These are phyloP conservation scores for Podaxis sp. DNA, from an alignment of 768 basidiomycete genomes.

Conservation along the genomic window DNA sequence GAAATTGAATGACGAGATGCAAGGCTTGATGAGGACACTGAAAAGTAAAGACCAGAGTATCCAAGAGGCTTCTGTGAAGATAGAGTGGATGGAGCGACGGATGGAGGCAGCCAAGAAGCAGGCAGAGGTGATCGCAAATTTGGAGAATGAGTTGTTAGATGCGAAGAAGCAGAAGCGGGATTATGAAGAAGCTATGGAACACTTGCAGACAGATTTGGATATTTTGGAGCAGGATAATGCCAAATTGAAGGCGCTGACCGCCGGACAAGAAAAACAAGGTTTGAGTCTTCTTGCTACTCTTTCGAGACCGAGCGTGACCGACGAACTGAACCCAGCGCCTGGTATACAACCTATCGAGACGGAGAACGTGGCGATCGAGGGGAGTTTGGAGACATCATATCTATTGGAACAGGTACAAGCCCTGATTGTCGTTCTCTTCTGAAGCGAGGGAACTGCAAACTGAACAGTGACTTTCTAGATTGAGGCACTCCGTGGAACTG, in stretches of 20 bases:
- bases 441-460: constrained; percentile 4
- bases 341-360: constrained; percentile 53
- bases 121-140: constrained; percentile 76
- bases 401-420: constrained; percentile 77
- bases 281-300: constrained; percentile 22
- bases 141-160: constrained; percentile 80
- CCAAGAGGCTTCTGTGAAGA: constrained; percentile 89
- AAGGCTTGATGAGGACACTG: constrained; percentile 80
- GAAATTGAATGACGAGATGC: constrained; percentile 87
- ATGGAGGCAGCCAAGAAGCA: constrained; percentile 92
- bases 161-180: constrained; percentile 85
- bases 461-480: constrained; percentile 48
- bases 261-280: constrained; percentile 75
- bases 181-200: constrained; percentile 93
- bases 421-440: not conserved
- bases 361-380: constrained; percentile 70
- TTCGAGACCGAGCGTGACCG: not conserved
- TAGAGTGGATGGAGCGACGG: constrained; percentile 91
- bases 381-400: constrained; percentile 84
- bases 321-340: constrained; percentile 29
- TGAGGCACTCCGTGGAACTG: constrained; percentile 86
- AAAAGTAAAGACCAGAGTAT: constrained; percentile 87
- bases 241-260: constrained; percentile 70
- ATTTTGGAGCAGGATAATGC: constrained; percentile 83
- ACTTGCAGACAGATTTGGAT: constrained; percentile 87